Evolutionary conservation across 345 rosid genomes (phyloP).

Genomic region (Citrus maxima): DNA sequence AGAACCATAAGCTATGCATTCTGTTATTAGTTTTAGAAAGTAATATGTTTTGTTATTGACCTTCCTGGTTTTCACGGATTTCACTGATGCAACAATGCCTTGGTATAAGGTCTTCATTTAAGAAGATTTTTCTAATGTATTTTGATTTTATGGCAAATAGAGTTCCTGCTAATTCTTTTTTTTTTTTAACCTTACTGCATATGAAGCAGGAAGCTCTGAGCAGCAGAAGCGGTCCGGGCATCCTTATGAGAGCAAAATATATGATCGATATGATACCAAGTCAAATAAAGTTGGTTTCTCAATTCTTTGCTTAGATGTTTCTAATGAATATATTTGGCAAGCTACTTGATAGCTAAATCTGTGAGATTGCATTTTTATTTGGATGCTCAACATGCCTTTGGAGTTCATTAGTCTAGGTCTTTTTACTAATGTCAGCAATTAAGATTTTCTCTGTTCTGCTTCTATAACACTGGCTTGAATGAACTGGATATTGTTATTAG

Average conservation of each 20-base stretch:
- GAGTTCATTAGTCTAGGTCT: not conserved
- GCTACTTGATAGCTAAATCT: not conserved
- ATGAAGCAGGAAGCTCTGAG: conserved; percentile 38
- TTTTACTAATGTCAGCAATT: not conserved
- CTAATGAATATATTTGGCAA: conserved; percentile 3
- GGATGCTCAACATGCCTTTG: not conserved
- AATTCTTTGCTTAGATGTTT: conserved; percentile 16
- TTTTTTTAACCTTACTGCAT: not conserved
- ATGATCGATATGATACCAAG: conserved; percentile 49
- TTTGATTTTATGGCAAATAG: not conserved
- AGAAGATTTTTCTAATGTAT: not conserved
- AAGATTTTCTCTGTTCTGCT: not conserved
- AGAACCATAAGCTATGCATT: conserved; percentile 7
- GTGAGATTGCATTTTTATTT: not conserved
- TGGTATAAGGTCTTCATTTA: not conserved
- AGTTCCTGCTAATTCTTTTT: conserved; percentile 11
- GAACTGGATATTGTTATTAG: not conserved
- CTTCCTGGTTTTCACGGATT: not conserved
- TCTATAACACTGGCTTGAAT: not conserved
- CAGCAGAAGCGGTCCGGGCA: conserved; percentile 47
- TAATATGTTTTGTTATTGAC: not conserved
- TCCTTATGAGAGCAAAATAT: conserved; percentile 61
- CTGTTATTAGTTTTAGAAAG: not conserved
- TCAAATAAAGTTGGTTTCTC: conserved; percentile 64
- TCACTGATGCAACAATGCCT: not conserved